Evolutionary conservation across 192 early-diverging fungal genomes (phyloP), one percentile per base, ranked within the genome.

Genomic region (Powellomyces hirtus): DNA sequence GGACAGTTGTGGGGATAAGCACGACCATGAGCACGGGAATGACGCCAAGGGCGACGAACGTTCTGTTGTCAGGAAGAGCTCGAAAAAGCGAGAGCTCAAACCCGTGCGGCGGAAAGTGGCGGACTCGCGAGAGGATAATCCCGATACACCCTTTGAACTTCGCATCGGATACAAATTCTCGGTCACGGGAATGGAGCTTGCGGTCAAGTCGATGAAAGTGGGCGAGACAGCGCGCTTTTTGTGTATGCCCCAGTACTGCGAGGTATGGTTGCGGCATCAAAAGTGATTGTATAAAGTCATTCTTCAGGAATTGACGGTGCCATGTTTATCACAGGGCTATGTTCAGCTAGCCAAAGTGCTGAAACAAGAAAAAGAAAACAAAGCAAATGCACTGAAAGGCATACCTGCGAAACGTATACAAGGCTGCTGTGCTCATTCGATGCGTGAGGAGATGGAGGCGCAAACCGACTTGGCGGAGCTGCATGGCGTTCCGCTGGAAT

Each of bases 151-250:
- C 5, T 85, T 85, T 72, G 80, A 82, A 62, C 52, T 85, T 52
- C 72, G 83, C 4, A 77, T 82, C 29, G 83, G 83, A 0, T 75
- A 72, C 61, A 74, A 66, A 7, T 85, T 85, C 57, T 77, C 78
- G 26, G 80, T 82, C 14, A 70, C 59, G 24, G 73, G 71, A 11
- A 55, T 85, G 49, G 83, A 85, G 60, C 66, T 73, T 8, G 72
- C 73, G 34, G 68, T 85, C 3, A 79, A 77, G 45, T 69, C 77
- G 3, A 85, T 85, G 83, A 26, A 42, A 4, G 53, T 81, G 3
- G 81, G 81, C 1, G 78, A 80, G 40, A 59, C 64, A 22, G 73
- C 80, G 20, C 61, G 75, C 13, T 85, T 85, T 62, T 70, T 85
- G 2, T 77, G 76, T 59, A 62, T 79, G 64, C 80, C 80, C 8